These are phyloP conservation scores for Fraxinus ornus DNA, from an alignment of 305 asterid species.

Conservation along the genomic window DNA sequence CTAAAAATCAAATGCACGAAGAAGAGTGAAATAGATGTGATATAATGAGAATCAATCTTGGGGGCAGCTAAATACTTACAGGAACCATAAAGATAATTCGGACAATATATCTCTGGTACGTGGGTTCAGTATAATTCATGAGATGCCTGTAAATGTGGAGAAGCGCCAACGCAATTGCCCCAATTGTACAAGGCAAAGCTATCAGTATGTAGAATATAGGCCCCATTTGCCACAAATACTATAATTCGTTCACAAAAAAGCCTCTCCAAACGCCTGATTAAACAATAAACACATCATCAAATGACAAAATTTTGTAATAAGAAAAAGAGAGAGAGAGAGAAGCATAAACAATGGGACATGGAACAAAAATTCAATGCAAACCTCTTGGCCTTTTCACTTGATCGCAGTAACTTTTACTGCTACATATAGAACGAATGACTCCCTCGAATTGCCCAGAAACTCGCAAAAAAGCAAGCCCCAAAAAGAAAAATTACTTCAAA, in stretches of 20 bases:
- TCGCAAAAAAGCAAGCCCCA: constrained; percentile 27
- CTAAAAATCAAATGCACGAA: not conserved
- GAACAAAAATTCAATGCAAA: not conserved
- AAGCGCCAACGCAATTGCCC: constrained; percentile 75
- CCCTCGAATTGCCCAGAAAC: constrained; percentile 18
- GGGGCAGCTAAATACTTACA: constrained; percentile 48
- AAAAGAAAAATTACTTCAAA: constrained; percentile 16
- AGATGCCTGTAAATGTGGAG: constrained; percentile 83
- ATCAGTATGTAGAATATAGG: constrained; percentile 70
- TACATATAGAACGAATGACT: not conserved
- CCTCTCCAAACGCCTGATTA: constrained; percentile 23
- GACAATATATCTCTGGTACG: constrained; percentile 88
- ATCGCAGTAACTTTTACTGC: constrained; percentile 16
- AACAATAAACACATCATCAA: not conserved
- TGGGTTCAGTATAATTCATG: constrained; percentile 91
- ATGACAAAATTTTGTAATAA: not conserved
- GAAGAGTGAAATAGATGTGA: not conserved
- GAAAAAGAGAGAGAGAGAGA: not conserved
- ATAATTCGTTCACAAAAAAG: constrained; percentile 19
- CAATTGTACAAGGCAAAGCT: constrained; percentile 88
- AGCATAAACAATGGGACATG: not conserved
- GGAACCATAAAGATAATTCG: constrained; percentile 99
- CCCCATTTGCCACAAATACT: constrained; percentile 54
- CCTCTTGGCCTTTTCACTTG: not conserved
- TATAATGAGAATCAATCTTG: not conserved